Conservation (phyloP, 176 grass and related monocot genomes). For the Puya raimondii region DNA sequence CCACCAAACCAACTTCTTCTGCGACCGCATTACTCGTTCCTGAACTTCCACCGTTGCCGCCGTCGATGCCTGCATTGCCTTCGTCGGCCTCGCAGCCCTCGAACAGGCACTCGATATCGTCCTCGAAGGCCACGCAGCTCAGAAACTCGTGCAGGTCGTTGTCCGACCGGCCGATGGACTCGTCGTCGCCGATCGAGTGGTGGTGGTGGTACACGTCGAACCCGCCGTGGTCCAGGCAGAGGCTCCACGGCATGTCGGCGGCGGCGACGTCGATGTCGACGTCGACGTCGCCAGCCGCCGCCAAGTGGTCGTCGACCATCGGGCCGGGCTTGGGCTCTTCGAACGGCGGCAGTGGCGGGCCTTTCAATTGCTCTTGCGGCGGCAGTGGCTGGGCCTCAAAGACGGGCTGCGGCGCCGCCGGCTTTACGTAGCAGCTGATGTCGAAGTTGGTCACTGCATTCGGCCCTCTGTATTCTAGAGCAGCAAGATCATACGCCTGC, state of each 20-base stretch:
- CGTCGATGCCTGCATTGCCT: slow-evolving; percentile 9
- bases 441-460: slow-evolving; percentile 86
- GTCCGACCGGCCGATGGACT: slow-evolving; percentile 14
- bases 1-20: slow-evolving; percentile 21
- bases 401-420: slow-evolving; percentile 7
- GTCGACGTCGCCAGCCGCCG: neutral
- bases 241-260: slow-evolving; percentile 35
- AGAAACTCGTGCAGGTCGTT: slow-evolving; percentile 29
- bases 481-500: slow-evolving; percentile 92
- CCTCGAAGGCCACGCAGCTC: slow-evolving; percentile 22
- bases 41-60: neutral
- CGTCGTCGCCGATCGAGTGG: slow-evolving; percentile 7
- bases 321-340: slow-evolving; percentile 15
- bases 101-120: slow-evolving; percentile 29
- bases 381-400: slow-evolving; percentile 10
- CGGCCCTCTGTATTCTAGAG: slow-evolving; percentile 68
- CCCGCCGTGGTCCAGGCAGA: slow-evolving; percentile 39
- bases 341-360: slow-evolving; percentile 1
- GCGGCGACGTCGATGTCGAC: neutral
- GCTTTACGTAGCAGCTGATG: slow-evolving; percentile 60
- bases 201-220: slow-evolving; percentile 3
- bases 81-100: slow-evolving; percentile 11
- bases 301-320: neutral
- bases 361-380: slow-evolving; percentile 34
- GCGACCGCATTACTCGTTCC: slow-evolving; percentile 17